A percentile compares a stretch with the other conserved stretches of the same genome.
Conservation (phyloP, 179 eudicot species). For the Silene noctiflora region DNA sequence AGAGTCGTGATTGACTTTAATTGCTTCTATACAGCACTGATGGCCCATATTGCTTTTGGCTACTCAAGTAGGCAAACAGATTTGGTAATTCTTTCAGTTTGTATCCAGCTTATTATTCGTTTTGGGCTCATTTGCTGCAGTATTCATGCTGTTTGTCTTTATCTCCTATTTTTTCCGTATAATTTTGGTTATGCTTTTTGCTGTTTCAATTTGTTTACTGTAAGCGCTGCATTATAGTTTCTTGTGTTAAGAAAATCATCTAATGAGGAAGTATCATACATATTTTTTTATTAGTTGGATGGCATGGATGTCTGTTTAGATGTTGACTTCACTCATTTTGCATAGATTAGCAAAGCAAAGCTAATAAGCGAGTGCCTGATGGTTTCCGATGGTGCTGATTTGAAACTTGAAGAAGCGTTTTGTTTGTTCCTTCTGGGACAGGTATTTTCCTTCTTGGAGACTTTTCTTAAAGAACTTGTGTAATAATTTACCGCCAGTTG, state of each 20-base stretch:
- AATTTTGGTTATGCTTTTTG: background rate
- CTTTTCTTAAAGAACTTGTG: background rate
- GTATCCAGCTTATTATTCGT: background rate
- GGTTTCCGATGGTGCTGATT: slow-evolving; percentile 81
- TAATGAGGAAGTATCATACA: background rate
- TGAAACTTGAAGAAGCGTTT: slow-evolving; percentile 90
- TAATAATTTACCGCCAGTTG: background rate
- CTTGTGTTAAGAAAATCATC: background rate
- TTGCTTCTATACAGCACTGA: slow-evolving; percentile 69
- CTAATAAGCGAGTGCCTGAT: slow-evolving; percentile 75
- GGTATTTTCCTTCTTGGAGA: slow-evolving; percentile 40
- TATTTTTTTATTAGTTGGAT: slow-evolving; percentile 3
- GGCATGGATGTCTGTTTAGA: background rate
- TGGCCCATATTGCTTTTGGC: slow-evolving; percentile 91
- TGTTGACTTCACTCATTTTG: slow-evolving; percentile 23
- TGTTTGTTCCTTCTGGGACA: slow-evolving; percentile 88
- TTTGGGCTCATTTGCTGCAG: background rate
- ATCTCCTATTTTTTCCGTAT: background rate
- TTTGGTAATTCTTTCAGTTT: slow-evolving; percentile 53
- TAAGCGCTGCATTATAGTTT: background rate
- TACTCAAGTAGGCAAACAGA: slow-evolving; percentile 79
- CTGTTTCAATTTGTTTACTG: background rate
- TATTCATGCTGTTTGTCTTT: background rate
- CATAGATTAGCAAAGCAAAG: slow-evolving; percentile 84
- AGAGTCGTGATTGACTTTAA: slow-evolving; percentile 76